Evolutionary conservation across 495 filamentous ascomycete species (phyloP).

Genomic region (Penicillium cinerascens): DNA sequence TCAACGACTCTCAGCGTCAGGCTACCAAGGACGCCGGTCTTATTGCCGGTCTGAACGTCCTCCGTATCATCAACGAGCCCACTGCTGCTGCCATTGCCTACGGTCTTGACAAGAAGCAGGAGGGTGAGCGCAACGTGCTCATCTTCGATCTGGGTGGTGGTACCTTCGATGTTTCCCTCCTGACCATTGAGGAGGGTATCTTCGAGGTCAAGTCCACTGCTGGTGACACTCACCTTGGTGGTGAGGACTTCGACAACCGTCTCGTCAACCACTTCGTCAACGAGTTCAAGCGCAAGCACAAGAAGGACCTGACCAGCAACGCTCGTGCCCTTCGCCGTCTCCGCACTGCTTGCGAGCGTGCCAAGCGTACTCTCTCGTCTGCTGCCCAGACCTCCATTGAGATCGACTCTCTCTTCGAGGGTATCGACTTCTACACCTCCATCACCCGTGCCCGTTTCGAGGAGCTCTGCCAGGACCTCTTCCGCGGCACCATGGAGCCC

Average conservation of each 20-base stretch:
- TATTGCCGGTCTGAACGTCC: constrained; percentile 94
- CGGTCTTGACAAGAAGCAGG: constrained; percentile 89
- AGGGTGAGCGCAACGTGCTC: constrained; percentile 96
- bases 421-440: constrained; percentile 96
- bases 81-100: constrained; percentile 77
- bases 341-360: constrained; percentile 97
- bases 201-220: constrained; percentile 99
- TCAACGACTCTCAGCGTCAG: constrained; percentile 99
- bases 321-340: constrained; percentile 96
- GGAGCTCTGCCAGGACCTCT: constrained; percentile 96
- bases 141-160: constrained; percentile 99
- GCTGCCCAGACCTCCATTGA: constrained; percentile 97
- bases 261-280: constrained; percentile 93
- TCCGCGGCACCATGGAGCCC: constrained; percentile 93
- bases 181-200: constrained; percentile 98
- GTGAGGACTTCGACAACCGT: constrained; percentile 98
- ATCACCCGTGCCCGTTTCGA: constrained; percentile 99
- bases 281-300: constrained; percentile 89
- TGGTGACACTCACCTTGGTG: constrained; percentile 98
- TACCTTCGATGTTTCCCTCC: constrained; percentile 98
- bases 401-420: constrained; percentile 98
- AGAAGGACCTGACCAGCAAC: constrained; percentile 78
- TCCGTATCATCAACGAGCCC: constrained; percentile 99
- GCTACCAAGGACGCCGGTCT: constrained; percentile 98
- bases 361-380: constrained; percentile 96